Conservation (phyloP, 495 filamentous ascomycete genomes). For the Annulohypoxylon stygium region DNA sequence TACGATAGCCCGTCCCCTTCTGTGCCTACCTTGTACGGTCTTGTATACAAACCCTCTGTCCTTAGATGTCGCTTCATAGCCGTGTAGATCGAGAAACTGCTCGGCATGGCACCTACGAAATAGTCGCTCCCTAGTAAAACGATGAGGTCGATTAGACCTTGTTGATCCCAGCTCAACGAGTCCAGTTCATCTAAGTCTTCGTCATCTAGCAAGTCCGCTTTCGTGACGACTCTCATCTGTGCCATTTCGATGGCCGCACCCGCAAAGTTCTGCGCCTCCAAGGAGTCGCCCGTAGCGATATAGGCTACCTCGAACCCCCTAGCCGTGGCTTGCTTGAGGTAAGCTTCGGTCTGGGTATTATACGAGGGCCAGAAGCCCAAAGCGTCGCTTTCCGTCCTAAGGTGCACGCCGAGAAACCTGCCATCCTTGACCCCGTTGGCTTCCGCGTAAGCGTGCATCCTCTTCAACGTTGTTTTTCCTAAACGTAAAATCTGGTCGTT, state of each 20-base stretch:
- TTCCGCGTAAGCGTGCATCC: slow-evolving; percentile 52
- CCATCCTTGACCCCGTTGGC: slow-evolving; percentile 40
- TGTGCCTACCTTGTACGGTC: slow-evolving; percentile 60
- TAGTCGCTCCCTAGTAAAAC: slow-evolving; percentile 57
- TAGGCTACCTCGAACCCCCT: slow-evolving; percentile 56
- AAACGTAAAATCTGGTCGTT: slow-evolving; percentile 54
- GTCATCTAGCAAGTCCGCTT: slow-evolving; percentile 52
- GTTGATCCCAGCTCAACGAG: slow-evolving; percentile 61
- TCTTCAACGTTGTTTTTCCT: slow-evolving; percentile 50
- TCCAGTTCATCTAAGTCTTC: slow-evolving; percentile 53
- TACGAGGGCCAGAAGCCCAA: slow-evolving; percentile 58
- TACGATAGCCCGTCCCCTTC: slow-evolving; percentile 60
- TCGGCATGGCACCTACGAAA: slow-evolving; percentile 60
- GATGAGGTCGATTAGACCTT: slow-evolving; percentile 59
- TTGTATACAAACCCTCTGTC: slow-evolving; percentile 55
- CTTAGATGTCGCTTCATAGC: slow-evolving; percentile 59
- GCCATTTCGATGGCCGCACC: slow-evolving; percentile 50
- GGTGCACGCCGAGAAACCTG: slow-evolving; percentile 56
- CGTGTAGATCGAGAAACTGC: slow-evolving; percentile 63
- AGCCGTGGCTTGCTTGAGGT: slow-evolving; percentile 49
- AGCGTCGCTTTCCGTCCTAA: slow-evolving; percentile 62
- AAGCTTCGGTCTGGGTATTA: slow-evolving; percentile 56
- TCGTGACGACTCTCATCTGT: slow-evolving; percentile 53
- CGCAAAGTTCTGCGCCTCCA: slow-evolving; percentile 56
- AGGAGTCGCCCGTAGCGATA: slow-evolving; percentile 60